Evolutionary conservation across 1,284 basidiomycete genomes (phyloP).

Genomic region (Ceratobasidium sp.): DNA sequence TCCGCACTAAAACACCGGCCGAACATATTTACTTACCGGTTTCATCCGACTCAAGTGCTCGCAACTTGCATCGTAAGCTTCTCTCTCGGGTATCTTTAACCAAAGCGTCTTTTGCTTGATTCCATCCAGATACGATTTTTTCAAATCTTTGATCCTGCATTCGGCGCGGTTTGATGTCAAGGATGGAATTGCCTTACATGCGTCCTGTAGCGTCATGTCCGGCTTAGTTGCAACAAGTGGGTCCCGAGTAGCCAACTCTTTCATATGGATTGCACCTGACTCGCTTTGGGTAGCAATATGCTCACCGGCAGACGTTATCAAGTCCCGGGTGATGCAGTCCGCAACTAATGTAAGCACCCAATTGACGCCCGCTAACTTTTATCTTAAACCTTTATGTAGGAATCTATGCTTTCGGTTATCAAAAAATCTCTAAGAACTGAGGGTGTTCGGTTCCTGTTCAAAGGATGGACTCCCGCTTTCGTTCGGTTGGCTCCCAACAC

Average conservation of each 20-base stretch:
- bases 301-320: constrained; percentile 56
- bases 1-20: background rate
- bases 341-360: constrained; percentile 43
- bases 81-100: constrained; percentile 9
- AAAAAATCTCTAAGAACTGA: constrained; percentile 47
- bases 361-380: constrained; percentile 38
- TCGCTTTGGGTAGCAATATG: constrained; percentile 49
- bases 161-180: constrained; percentile 48
- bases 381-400: background rate
- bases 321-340: constrained; percentile 55
- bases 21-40: background rate
- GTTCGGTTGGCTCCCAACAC: constrained; percentile 55
- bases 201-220: constrained; percentile 54
- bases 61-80: constrained; percentile 52
- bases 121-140: constrained; percentile 54
- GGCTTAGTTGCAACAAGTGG: constrained; percentile 59
- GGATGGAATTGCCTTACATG: constrained; percentile 56
- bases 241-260: constrained; percentile 47
- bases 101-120: background rate
- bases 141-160: constrained; percentile 55
- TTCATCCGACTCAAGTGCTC: constrained; percentile 47
- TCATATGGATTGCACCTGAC: constrained; percentile 9
- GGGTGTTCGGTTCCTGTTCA: constrained; percentile 57
- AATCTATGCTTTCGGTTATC: constrained; percentile 44
- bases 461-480: constrained; percentile 59